Conservation (phyloP, 257 asterid genomes). For the Salvia splendens region DNA sequence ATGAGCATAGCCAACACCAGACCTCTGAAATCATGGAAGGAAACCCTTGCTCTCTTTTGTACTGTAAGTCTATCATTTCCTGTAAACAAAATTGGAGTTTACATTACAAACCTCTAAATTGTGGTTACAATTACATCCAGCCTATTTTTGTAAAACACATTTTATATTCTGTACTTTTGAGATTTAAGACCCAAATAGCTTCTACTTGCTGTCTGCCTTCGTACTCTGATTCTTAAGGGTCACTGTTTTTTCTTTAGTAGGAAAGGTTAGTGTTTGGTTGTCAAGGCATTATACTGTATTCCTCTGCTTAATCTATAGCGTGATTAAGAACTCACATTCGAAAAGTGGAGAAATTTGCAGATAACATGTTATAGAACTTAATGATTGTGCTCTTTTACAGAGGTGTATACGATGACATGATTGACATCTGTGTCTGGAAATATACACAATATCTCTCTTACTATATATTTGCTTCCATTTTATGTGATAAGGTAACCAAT, state of each 20-base stretch:
- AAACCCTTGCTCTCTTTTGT: constrained; percentile 94
- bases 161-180: background rate
- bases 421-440: background rate
- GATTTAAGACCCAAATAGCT: constrained; percentile 7
- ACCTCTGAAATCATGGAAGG: constrained; percentile 95
- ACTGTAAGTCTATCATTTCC: constrained; percentile 57
- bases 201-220: constrained; percentile 17
- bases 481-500: too few species aligned
- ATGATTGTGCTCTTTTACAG: background rate
- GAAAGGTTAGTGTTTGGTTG: background rate
- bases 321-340: background rate
- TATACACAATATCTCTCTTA: background rate
- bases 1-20: constrained; percentile 83
- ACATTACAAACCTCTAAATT: constrained; percentile 4
- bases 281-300: background rate
- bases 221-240: background rate
- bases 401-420: background rate
- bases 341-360: constrained; percentile 7
- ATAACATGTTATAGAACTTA: constrained; percentile 19
- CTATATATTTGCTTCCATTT: background rate
- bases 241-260: too few species aligned
- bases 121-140: constrained; percentile 6
- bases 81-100: constrained; percentile 16
- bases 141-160: constrained; percentile 12
- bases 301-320: background rate